Percentiles rank a stretch among this genome's conserved stretches.
These are phyloP conservation scores for Aspergillus steynii DNA, from an alignment of 495 filamentous ascomycete species.

Conservation along the genomic window DNA sequence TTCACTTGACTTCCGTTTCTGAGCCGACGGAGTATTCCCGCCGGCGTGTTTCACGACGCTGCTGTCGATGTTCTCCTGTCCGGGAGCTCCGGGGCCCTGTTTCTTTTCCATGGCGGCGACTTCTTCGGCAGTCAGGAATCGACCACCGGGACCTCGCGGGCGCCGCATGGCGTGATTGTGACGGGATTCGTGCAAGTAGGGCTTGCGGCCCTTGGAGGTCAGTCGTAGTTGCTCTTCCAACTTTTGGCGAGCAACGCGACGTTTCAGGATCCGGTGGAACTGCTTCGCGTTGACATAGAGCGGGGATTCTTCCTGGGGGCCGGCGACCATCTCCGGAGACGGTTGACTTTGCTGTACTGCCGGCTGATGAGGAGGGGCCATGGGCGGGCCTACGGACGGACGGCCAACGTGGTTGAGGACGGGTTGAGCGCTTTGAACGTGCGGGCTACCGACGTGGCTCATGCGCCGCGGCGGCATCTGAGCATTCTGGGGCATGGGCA, in stretches of 20 bases:
- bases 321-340: constrained; percentile 78
- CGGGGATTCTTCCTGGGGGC: constrained; percentile 84
- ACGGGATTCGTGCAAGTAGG: constrained; percentile 97
- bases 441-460: constrained; percentile 53
- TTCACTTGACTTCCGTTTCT: constrained; percentile 55
- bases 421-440: constrained; percentile 45
- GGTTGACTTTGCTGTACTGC: constrained; percentile 66
- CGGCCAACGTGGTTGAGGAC: constrained; percentile 52
- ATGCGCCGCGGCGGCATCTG: constrained; percentile 51
- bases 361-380: constrained; percentile 51
- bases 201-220: constrained; percentile 93
- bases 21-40: constrained; percentile 30
- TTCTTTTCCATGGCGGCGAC: constrained; percentile 83
- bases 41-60: constrained; percentile 23
- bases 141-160: constrained; percentile 91
- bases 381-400: constrained; percentile 46
- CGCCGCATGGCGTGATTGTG: constrained; percentile 99
- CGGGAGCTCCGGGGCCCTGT: constrained; percentile 27
- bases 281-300: constrained; percentile 99
- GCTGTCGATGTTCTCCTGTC: constrained; percentile 39
- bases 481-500: constrained; percentile 45
- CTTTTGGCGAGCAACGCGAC: constrained; percentile 88
- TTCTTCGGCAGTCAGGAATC: constrained; percentile 98
- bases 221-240: constrained; percentile 87
- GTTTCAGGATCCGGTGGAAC: constrained; percentile 95